Percentiles rank a stretch among this genome's conserved stretches.
Evolutionary conservation across 2,329 filamentous ascomycete genomes (phyloP).

Genomic region (Scopulariopsis brevicaulis): DNA sequence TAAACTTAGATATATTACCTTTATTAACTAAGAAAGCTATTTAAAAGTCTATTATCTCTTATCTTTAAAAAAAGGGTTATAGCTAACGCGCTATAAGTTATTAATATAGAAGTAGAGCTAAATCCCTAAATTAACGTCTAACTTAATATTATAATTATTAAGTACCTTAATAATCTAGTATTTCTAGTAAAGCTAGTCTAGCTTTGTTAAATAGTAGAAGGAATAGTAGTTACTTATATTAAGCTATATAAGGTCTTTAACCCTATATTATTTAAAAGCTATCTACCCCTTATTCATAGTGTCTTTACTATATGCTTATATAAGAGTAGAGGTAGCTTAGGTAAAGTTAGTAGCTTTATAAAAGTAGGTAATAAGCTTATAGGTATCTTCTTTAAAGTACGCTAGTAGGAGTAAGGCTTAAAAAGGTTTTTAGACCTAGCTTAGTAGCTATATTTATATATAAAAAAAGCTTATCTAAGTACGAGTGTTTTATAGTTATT

Average conservation of each 20-base stretch:
- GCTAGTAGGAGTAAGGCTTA: neutral
- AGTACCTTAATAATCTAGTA: neutral
- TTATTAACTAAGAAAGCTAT: neutral
- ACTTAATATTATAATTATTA: neutral
- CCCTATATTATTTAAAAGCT: neutral
- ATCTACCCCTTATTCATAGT: neutral
- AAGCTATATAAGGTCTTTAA: neutral
- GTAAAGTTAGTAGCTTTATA: neutral
- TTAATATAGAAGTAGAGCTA: neutral
- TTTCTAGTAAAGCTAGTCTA: slow-evolving; percentile 1
- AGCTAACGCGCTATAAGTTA: neutral
- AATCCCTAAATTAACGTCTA: neutral
- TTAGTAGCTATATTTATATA: neutral
- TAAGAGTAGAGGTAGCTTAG: neutral
- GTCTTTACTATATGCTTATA: neutral
- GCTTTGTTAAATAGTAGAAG: neutral
- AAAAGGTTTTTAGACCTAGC: neutral
- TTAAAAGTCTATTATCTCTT: neutral
- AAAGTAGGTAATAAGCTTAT: neutral
- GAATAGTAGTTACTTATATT: neutral
- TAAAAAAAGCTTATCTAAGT: neutral
- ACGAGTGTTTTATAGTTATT: neutral
- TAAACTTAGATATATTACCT: neutral
- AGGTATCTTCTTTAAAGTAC: neutral
- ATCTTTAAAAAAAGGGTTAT: neutral